Evolutionary conservation across 1,139 yeast species (phyloP), one percentile per base, ranked within the genome.

Genomic region (Yamadazyma dushanensis): DNA sequence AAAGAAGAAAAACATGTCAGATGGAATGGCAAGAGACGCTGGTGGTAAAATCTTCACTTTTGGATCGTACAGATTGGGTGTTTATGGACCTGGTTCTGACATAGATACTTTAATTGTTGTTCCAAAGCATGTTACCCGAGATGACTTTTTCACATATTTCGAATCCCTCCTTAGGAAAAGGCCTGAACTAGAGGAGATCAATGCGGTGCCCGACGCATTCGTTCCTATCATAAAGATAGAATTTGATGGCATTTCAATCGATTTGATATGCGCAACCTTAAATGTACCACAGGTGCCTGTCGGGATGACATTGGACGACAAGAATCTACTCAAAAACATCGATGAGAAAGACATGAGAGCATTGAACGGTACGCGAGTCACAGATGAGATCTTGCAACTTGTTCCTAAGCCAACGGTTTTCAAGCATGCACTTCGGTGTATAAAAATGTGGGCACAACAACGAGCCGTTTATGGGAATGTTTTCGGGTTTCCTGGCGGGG

Each of bases 401-500:
- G 98, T 92, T 7, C 98, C 99, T 0, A 90, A 88, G 50, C 92
- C 94, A 9, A 83, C 89, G 10, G 95, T 88, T 2, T 92, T 92
- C 66, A 88, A 89, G 54, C 92, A 89, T 51, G 96, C 97, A 1
- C 67, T 92, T 40, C 68, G 99, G 44, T 92, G 96, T 16, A 85
- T 92, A 39, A 92, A 92, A 58, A 70, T 92, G 56, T 92, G 99
- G 98, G 98, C 99, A 0, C 94, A 89, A 56, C 78, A 89, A 50
- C 73, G 97, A 38, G 98, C 97, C 0, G 78, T 92, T 13, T 92
- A 92, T 59, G 97, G 87, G 4, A 92, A 92, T 54, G 84, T 92
- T 32, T 88, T 84, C 72, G 98, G 98, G 0, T 92, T 92, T 61
- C 98, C 98, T 1, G 99, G 99, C 50, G 99, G 99, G 59, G 98